Conservation (phyloP, 768 basidiomycete species). For the Mycena indigotica region DNA sequence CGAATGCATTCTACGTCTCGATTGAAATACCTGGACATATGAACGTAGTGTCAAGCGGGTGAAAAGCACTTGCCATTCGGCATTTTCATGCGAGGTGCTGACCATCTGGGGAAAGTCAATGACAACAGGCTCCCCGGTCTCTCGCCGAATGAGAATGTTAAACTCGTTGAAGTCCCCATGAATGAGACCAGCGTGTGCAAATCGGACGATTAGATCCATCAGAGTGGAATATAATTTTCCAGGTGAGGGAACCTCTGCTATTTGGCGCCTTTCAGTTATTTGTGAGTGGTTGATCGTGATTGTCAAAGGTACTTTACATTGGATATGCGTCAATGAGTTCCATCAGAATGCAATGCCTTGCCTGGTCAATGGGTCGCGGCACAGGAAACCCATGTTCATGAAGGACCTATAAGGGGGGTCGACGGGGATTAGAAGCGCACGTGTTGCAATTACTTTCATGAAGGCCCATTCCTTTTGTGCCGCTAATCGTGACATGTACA, state of each 20-base stretch:
- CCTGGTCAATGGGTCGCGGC: slow-evolving; percentile 91
- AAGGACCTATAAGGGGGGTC: slow-evolving; percentile 60
- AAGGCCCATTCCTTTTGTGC: slow-evolving; percentile 99
- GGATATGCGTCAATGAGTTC: slow-evolving; percentile 94
- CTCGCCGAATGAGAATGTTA: slow-evolving; percentile 90
- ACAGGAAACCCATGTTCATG: slow-evolving; percentile 93
- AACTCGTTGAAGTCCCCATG: slow-evolving; percentile 99
- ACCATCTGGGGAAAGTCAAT: slow-evolving; percentile 99
- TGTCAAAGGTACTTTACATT: slow-evolving; percentile 56
- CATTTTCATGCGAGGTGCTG: slow-evolving; percentile 93
- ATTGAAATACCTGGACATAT: slow-evolving; percentile 88
- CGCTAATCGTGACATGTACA: slow-evolving; percentile 97
- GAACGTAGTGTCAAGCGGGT: slow-evolving; percentile 5
- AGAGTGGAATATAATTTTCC: slow-evolving; percentile 87
- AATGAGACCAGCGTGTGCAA: slow-evolving; percentile 92
- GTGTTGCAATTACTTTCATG: slow-evolving; percentile 75
- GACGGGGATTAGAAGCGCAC: background rate
- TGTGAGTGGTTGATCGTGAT: slow-evolving; percentile 6
- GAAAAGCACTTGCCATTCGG: slow-evolving; percentile 74
- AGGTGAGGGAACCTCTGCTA: slow-evolving; percentile 79
- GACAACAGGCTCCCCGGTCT: slow-evolving; percentile 74
- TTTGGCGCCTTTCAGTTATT: slow-evolving; percentile 77
- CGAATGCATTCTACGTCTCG: slow-evolving; percentile 97
- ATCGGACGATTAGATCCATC: slow-evolving; percentile 95
- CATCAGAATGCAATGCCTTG: slow-evolving; percentile 95